These are phyloP conservation scores for Deinandra increscens DNA, from an alignment of 129 eudicot genomes.

Conservation along the genomic window DNA sequence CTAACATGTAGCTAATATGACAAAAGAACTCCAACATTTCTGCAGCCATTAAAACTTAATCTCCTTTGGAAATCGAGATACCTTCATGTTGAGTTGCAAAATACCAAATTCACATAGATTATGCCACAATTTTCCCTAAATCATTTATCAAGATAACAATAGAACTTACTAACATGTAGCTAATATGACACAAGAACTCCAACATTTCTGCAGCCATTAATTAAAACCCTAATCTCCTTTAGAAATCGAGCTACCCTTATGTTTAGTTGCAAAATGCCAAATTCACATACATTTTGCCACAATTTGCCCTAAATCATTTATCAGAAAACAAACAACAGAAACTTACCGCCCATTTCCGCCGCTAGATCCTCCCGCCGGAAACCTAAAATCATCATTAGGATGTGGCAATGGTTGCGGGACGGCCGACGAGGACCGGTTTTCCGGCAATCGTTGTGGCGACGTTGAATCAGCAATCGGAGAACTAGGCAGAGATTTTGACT, in stretches of 20 bases:
- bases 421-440: constrained; percentile 61
- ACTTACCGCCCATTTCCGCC: constrained; percentile 33
- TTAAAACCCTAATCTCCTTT: background rate
- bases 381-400: constrained; percentile 49
- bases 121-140: too few relatives aligned
- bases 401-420: constrained; percentile 80
- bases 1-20: too few relatives aligned
- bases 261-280: background rate
- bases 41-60: too few relatives aligned
- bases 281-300: background rate
- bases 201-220: background rate
- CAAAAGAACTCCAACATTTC: too few relatives aligned
- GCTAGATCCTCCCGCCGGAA: constrained; percentile 17
- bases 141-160: too few relatives aligned
- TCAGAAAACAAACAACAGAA: background rate
- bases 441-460: constrained; percentile 26
- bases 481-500: constrained; percentile 50
- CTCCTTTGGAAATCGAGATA: too few relatives aligned
- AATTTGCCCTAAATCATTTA: background rate
- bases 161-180: background rate
- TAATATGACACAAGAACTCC: too few relatives aligned
- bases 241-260: background rate
- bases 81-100: too few relatives aligned
- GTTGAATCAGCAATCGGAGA: constrained; percentile 45
- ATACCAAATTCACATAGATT: too few relatives aligned